Conservation (phyloP, 345 rosid species). For the Sisymbrium altissimum region DNA sequence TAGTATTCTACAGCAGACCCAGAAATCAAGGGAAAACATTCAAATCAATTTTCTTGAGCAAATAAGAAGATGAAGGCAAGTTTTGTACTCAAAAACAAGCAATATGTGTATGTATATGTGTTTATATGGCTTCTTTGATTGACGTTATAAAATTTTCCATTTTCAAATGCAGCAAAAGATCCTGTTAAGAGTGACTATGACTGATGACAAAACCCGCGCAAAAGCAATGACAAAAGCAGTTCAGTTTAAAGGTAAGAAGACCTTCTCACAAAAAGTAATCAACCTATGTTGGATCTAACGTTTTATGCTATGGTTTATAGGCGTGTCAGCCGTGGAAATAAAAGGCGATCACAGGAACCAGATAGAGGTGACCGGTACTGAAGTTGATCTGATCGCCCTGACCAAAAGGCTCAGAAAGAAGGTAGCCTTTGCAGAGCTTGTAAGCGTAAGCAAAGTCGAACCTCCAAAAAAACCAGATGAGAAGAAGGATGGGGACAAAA, state of each 20-base stretch:
- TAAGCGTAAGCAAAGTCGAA: conserved; percentile 35
- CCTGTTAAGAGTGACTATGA: conserved; percentile 26
- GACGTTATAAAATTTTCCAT: background rate
- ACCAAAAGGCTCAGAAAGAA: conserved; percentile 34
- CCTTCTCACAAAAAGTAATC: background rate
- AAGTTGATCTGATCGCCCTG: conserved; percentile 36
- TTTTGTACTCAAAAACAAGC: background rate
- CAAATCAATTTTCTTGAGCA: conserved; percentile 1
- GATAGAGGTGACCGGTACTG: conserved; percentile 50
- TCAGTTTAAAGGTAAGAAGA: conserved; percentile 24
- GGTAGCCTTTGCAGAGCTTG: conserved; percentile 42
- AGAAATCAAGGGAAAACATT: background rate
- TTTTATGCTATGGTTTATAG: conserved; percentile 23
- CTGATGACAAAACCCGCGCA: conserved; percentile 30
- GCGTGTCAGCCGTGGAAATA: conserved; percentile 42
- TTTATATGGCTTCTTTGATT: conserved; percentile 1
- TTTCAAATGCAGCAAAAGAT: conserved; percentile 32
- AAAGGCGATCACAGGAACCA: conserved; percentile 47
- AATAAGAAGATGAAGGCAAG: conserved; percentile 26
- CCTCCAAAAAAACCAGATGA: conserved; percentile 27
- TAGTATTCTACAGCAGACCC: background rate
- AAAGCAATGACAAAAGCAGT: conserved; percentile 30
- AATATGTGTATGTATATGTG: background rate
- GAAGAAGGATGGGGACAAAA: background rate
- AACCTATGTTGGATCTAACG: background rate